phyloP scores from a whole-genome alignment of 768 basidiomycete species.

The Mycena polygramma region DNA sequence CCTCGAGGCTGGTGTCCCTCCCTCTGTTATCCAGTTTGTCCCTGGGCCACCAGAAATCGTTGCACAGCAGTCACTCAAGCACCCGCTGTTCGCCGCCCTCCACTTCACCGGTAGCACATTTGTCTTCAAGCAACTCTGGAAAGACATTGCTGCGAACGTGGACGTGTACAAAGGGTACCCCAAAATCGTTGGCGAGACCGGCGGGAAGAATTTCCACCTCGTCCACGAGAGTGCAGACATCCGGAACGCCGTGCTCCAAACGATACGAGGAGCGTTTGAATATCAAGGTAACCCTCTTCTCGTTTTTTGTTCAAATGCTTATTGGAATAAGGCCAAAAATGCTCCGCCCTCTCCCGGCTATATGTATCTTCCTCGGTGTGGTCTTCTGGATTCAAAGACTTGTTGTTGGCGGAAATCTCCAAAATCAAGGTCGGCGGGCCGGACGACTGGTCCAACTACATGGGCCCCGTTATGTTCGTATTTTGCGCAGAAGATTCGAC shows the following conservation, averaged over 20 bases:
- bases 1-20: slow-evolving; percentile 92
- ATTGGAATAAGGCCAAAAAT: slow-evolving; percentile 83
- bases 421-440: slow-evolving; percentile 90
- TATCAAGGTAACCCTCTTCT: slow-evolving; percentile 78
- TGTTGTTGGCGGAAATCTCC: slow-evolving; percentile 77
- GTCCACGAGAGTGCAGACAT: slow-evolving; percentile 91
- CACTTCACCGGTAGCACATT: slow-evolving; percentile 98
- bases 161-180: slow-evolving; percentile 93
- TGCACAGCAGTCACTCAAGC: slow-evolving; percentile 78
- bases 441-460: slow-evolving; percentile 85
- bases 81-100: slow-evolving; percentile 86
- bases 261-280: slow-evolving; percentile 91
- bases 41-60: slow-evolving; percentile 92
- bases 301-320: neutral
- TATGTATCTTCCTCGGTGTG: slow-evolving; percentile 93
- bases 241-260: slow-evolving; percentile 90
- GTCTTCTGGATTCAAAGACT: slow-evolving; percentile 88
- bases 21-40: slow-evolving; percentile 96
- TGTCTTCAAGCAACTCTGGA: slow-evolving; percentile 97
- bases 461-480: slow-evolving; percentile 95
- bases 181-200: slow-evolving; percentile 97
- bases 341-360: slow-evolving; percentile 91
- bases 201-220: slow-evolving; percentile 98
- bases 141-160: slow-evolving; percentile 90
- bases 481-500: slow-evolving; percentile 16